Evolutionary conservation across 345 rosid genomes (phyloP), one percentile per base, ranked within the genome.

Genomic region (Iberis pinnata): DNA sequence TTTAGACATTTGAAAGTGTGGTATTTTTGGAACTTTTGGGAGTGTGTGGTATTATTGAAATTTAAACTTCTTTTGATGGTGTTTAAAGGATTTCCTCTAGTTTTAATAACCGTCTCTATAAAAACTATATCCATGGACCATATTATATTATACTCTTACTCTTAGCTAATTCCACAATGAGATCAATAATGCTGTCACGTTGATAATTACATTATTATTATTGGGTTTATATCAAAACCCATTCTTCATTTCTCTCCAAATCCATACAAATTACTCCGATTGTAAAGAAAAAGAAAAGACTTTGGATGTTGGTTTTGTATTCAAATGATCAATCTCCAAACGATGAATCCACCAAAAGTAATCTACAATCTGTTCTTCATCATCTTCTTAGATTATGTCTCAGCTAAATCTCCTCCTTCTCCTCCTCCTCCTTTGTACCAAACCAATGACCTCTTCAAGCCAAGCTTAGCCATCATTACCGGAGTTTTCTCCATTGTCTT

Each of bases 401-500:
- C 49, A 58, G 60, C 71, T 45, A 60, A 59, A 52, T 24, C 53
- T 58, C 52, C 51, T 57, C 57, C 56, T 43, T 46, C 47, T 43
- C 40, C 5, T 43, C 43, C 5, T 42, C 3, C 7, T 40, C 40
- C 47, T 55, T 15, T 5, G 0, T 44, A 74, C 15, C 19, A 12
- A 33, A 64, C 75, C 50, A 70, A 15, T 9, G 74, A 61, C 7
- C 39, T 43, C 17, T 83, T 81, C 71, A 75, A 69, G 40, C 98
- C 98, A 2, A 88, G 88, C 50, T 78, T 88, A 12, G 86, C 86
- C 2, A 80, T 92, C 25, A 88, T 85, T 19, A 71, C 81, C 16
- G 88, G 85, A 53, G 56, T 85, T 64, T 78, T 92, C 16, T 71
- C 73, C 44, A 48, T 80, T 41, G 73, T 88, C 82, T 80, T 88